Evolutionary conservation across 2,329 filamentous ascomycete species (phyloP).

Genomic region (Blumeria hordei): DNA sequence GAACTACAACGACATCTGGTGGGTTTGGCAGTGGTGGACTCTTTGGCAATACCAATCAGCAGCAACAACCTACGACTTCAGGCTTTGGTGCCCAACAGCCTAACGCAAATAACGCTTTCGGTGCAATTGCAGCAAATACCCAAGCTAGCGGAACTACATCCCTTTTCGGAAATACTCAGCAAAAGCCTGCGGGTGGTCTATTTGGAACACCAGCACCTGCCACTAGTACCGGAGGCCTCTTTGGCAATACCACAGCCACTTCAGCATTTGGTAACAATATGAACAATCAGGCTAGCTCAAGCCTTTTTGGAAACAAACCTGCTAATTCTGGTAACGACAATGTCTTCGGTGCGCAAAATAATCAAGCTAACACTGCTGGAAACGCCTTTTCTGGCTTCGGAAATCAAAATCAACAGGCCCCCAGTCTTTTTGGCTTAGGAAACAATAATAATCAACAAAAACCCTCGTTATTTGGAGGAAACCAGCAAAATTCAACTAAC

Average conservation of each 20-base stretch:
- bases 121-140: conserved; percentile 17
- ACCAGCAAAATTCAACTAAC: conserved; percentile 20
- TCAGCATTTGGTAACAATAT: conserved; percentile 12
- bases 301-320: conserved; percentile 9
- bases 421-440: conserved; percentile 24
- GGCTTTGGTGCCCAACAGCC: conserved; percentile 21
- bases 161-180: conserved; percentile 18
- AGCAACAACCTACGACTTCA: conserved; percentile 11
- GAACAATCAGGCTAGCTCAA: conserved; percentile 11
- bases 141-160: conserved; percentile 16
- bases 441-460: conserved; percentile 28
- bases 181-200: conserved; percentile 18
- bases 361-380: conserved; percentile 18
- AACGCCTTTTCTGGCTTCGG: conserved; percentile 15
- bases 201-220: conserved; percentile 18
- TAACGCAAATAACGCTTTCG: conserved; percentile 15
- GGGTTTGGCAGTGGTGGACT: conserved; percentile 14
- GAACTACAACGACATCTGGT: conserved; percentile 7
- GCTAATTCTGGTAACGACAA: conserved; percentile 16
- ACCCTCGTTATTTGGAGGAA: conserved; percentile 27
- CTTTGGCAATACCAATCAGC: conserved; percentile 16
- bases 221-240: conserved; percentile 15
- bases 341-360: conserved; percentile 16
- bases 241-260: conserved; percentile 16
- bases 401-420: conserved; percentile 18